Base-by-base conservation (phyloP, 441 rosid species). In the Erodium chrysanthum region DNA sequence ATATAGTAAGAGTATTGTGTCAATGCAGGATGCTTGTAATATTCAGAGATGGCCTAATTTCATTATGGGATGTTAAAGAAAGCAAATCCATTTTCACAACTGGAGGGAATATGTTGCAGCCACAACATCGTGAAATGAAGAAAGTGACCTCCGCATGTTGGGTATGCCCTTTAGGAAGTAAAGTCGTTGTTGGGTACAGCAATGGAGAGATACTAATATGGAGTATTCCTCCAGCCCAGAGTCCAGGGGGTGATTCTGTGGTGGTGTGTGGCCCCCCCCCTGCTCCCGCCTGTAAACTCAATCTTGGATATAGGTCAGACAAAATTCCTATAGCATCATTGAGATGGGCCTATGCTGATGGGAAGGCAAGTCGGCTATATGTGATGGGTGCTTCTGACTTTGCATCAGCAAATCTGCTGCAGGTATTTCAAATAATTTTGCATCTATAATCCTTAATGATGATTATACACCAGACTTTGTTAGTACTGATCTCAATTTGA, bases 101-200 rank as follows among this genome's bases (percentile, higher is more conserved):
- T 3, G 94, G 92, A 62, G 91, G 87, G 75, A 76, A 80, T 54
- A 76, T 76, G 65, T 67, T 84, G 72, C 90, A 76, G 22, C 73
- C 85, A 64, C 75, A 75, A 64, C 65, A 81, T n/a, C 82, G 78
- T 64, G 97, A 89, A 52, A 81, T 76, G 44, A 93, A 86, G 85
- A 84, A 83, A 81, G 91, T 77, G 66, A 89, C 97, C 37, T 82
- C 86, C 62, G 95, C 96, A 56, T 85, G 96, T 67, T 93, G 96
- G 98, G 89, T 77, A 46, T 93, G 97, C 56, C 93, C 96, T 27
- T 65, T 77, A 68, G 96, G 96, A 76, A 89, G 83, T 82, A 93
- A 81, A 85, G 85, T 88, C 75, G 84, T 81, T 48, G 82, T 88
- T 70, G 97, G 98, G 20, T 91, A 88, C 75, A 88, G 77, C 64